A percentile compares a stretch with the other conserved stretches of the same genome.
Evolutionary conservation across 169 alveolate species (phyloP).

Genomic region (Cryptosporidium sp.): DNA sequence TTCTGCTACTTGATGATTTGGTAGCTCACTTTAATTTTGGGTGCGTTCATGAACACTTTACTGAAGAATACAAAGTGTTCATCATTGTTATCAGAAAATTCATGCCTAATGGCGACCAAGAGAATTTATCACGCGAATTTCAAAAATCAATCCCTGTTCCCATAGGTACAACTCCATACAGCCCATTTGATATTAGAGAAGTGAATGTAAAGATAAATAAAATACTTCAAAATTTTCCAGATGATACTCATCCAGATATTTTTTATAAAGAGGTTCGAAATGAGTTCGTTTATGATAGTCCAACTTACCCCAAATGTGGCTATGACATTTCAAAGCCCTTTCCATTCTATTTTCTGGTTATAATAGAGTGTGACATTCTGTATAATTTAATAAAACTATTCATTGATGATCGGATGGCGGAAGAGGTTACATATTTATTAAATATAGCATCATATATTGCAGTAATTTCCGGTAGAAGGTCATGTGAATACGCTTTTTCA

Average conservation of each 20-base stretch:
- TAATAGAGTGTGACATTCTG: conserved; percentile 61
- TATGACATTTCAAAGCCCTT: conserved; percentile 56
- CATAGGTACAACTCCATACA: conserved; percentile 50
- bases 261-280: conserved; percentile 46
- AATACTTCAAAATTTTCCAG: conserved; percentile 21
- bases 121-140: conserved; percentile 22
- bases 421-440: conserved; percentile 26
- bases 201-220: conserved; percentile 23
- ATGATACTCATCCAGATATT: conserved; percentile 35
- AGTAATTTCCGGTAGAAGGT: conserved; percentile 38
- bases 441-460: conserved; percentile 42
- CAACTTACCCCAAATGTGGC: conserved; percentile 72
- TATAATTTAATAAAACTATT: conserved; percentile 26
- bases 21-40: conserved; percentile 61
- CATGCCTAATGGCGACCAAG: conserved; percentile 16
- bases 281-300: conserved; percentile 49
- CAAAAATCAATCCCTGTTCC: conserved; percentile 74
- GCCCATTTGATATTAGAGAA: conserved; percentile 65
- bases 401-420: conserved; percentile 70
- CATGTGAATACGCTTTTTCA: conserved; percentile 30
- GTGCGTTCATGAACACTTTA: conserved; percentile 64
- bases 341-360: conserved; percentile 42
- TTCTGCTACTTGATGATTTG: conserved; percentile 55
- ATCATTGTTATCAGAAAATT: conserved; percentile 30
- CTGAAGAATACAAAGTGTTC: conserved; percentile 50